These are phyloP conservation scores for Entophlyctis luteolus DNA, from an alignment of 192 early-diverging fungal genomes.

Conservation along the genomic window DNA sequence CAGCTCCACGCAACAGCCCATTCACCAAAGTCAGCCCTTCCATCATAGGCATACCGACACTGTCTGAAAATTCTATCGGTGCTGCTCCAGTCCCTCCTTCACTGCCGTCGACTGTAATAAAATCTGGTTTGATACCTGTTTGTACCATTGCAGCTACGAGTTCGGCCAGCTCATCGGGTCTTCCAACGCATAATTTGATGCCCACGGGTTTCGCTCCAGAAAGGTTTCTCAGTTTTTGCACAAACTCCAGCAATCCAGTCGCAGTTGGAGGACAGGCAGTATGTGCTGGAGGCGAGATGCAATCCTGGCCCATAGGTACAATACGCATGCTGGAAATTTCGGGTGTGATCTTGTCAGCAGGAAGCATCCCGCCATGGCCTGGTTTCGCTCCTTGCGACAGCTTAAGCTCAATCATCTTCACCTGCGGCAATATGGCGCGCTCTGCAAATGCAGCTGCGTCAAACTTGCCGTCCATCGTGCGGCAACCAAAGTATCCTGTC, in stretches of 20 bases:
- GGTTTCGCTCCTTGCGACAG: constrained; percentile 3
- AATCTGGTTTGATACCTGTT: not conserved
- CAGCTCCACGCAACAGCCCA: not conserved
- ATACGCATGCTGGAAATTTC: not conserved
- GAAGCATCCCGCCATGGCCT: not conserved
- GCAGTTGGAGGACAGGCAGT: not conserved
- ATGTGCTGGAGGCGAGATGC: not conserved
- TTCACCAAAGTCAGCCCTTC: not conserved
- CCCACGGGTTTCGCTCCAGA: not conserved
- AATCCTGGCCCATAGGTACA: not conserved
- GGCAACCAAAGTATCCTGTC: not conserved
- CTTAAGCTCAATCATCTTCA: constrained; percentile 3
- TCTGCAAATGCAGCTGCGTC: not conserved
- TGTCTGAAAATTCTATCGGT: constrained; percentile 4
- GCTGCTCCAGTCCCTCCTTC: constrained; percentile 6
- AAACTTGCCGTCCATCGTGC: not conserved
- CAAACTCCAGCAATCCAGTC: not conserved
- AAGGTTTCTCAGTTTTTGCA: not conserved
- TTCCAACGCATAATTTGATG: not conserved
- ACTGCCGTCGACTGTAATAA: not conserved
- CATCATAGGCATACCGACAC: constrained; percentile 1
- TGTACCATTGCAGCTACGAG: not conserved
- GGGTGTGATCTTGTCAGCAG: not conserved
- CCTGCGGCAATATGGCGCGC: not conserved
- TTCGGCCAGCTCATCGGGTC: not conserved